These are phyloP conservation scores for Picochlorum sp. DNA, from an alignment of 139 green algal genomes.

Conservation along the genomic window DNA sequence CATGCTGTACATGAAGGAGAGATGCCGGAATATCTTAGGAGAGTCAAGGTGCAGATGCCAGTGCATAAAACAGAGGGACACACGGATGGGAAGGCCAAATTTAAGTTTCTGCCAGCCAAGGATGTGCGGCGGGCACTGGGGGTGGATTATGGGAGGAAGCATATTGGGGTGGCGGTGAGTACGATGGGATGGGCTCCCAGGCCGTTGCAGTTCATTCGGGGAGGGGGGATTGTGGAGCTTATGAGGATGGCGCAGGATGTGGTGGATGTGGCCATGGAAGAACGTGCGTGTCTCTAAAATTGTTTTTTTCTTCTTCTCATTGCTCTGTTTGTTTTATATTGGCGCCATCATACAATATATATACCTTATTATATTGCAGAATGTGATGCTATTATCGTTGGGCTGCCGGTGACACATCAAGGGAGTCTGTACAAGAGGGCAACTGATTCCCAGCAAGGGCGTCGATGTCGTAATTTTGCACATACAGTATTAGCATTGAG, in stretches of 20 bases:
- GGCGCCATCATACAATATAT: neutral
- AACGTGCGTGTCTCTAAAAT: neutral
- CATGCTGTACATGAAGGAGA: too few species aligned
- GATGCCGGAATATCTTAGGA: too few species aligned
- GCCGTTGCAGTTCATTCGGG: constrained; percentile 10
- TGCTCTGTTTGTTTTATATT: neutral
- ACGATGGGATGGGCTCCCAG: constrained; percentile 28
- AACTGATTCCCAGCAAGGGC: constrained; percentile 33
- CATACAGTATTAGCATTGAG: constrained; percentile 7
- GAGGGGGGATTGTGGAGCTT: neutral
- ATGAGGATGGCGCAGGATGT: constrained; percentile 10
- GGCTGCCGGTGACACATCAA: constrained; percentile 18
- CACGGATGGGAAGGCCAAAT: neutral
- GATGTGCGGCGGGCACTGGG: constrained; percentile 14
- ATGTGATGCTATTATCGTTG: constrained; percentile 27
- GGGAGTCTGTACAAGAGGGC: constrained; percentile 7
- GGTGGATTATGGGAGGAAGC: constrained; percentile 24
- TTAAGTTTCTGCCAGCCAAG: neutral
- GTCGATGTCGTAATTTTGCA: constrained; percentile 31
- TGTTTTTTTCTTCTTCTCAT: neutral
- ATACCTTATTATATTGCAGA: neutral
- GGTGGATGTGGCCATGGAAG: constrained; percentile 10
- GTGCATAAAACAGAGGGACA: neutral
- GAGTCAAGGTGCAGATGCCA: neutral
- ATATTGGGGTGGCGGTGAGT: constrained; percentile 26